Base-by-base conservation (phyloP, 2,329 filamentous ascomycete species). In the Fusarium sp. region DNA sequence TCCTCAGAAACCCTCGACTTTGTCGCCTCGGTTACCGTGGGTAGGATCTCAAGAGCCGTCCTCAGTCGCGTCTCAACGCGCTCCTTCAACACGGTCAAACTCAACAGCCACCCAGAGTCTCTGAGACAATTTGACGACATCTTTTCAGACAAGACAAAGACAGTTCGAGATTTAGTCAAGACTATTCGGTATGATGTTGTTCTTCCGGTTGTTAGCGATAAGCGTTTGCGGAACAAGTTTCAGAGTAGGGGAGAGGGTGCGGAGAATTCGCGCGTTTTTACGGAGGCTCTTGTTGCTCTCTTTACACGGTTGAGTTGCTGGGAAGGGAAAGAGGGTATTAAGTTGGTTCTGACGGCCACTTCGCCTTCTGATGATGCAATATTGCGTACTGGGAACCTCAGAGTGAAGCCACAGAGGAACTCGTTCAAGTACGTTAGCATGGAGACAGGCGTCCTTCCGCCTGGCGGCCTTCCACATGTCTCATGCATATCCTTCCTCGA, bases 1-100 rank as follows among this genome's bases (percentile, higher is more conserved):
- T 50, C 35, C 14, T 62, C 59, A 7, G 59, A 62, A 7, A 47
- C 59, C 20, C 59, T 62, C 16, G 59, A 62, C 37, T 62, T 62
- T 40, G 45, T 62, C 22, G 34, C 38, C 40, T 62, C 45, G 10
- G 37, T 37, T 24, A 18, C 31, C 9, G 45, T 38, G 7, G 42
- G 22, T 14, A 52, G 60, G 24, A 5, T 54, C 45, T 54, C 42
- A 4, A 34, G 40, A 11, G 34, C 31, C 9, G 40, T 29, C 59
- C 16, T 34, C 14, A 29, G 20, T 20, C 29, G 40, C 14, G 59
- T 62, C 20, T 16, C 37, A 14, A 20, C 40, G 27, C 29, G 27
- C n/a, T 38, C 29, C 1, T 62, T 50, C 11, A 62, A 27, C 58
- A 34, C 38, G 2, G 24, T 40, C 6, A 38, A 42, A 14, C 37